Evolutionary conservation across 164 flowering plant species (phyloP).

Genomic region (Magnolia changhungtana): DNA sequence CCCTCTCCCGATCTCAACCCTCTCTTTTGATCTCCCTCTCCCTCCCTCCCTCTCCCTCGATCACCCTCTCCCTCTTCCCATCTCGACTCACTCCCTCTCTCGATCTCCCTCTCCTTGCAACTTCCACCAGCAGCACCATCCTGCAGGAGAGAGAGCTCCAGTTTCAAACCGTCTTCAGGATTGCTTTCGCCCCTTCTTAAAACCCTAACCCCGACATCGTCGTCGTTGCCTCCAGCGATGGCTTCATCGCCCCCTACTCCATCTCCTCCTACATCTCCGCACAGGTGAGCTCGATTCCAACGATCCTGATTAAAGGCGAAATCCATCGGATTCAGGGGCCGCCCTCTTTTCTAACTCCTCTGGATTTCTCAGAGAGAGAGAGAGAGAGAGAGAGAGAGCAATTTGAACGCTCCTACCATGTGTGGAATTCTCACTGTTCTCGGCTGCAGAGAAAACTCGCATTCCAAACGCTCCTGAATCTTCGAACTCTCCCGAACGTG

Average conservation of each 20-base stretch:
- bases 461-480: slow-evolving; percentile 78
- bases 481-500: slow-evolving; percentile 89
- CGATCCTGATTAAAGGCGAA: not conserved
- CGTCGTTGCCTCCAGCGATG: slow-evolving; percentile 87
- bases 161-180: too few relatives aligned
- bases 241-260: slow-evolving; percentile 77
- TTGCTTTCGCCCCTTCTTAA: slow-evolving; percentile 56
- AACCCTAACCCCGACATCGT: slow-evolving; percentile 59
- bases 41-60: too few relatives aligned
- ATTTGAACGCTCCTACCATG: slow-evolving; percentile 41
- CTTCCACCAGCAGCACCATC: too few relatives aligned
- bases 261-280: slow-evolving; percentile 57
- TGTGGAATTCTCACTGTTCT: slow-evolving; percentile 95
- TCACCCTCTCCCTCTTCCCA: too few relatives aligned
- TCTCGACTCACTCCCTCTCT: too few relatives aligned
- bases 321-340: not conserved
- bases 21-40: too few relatives aligned
- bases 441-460: too few relatives aligned
- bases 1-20: too few relatives aligned
- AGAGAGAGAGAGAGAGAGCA: not conserved
- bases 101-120: too few relatives aligned
- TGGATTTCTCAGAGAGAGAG: not conserved
- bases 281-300: slow-evolving; percentile 18
- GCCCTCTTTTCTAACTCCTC: not conserved
- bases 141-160: too few relatives aligned